A percentile compares a stretch with the other conserved stretches of the same genome.
phyloP scores from a whole-genome alignment of 2,329 filamentous ascomycete species.

The Neoscytalidium dimidiatum region DNA sequence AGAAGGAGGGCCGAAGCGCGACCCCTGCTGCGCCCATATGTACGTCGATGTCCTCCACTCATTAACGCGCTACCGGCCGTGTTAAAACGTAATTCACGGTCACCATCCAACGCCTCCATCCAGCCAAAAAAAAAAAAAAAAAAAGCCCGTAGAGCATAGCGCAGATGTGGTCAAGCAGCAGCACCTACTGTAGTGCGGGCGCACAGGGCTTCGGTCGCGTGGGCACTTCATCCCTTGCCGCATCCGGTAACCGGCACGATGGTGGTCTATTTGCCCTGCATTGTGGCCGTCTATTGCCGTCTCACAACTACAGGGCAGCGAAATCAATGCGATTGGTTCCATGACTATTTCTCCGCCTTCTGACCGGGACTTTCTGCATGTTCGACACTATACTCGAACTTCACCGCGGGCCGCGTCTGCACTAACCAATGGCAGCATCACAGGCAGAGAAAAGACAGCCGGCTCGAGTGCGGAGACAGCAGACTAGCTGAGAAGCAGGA shows the following conservation, averaged over 20 bases:
- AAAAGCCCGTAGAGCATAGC: not conserved
- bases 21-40: not conserved
- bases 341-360: not conserved
- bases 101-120: not conserved
- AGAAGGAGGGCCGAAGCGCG: not conserved
- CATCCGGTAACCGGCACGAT: not conserved
- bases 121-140: not conserved
- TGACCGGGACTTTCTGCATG: not conserved
- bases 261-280: not conserved
- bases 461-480: not conserved
- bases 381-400: not conserved
- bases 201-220: conserved; percentile 1
- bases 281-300: not conserved
- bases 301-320: not conserved
- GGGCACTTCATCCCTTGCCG: not conserved
- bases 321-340: not conserved
- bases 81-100: not conserved
- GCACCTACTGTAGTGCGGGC: not conserved
- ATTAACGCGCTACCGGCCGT: not conserved
- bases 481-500: not conserved
- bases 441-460: not conserved
- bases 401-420: not conserved
- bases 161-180: not conserved
- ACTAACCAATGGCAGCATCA: not conserved
- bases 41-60: not conserved